These are phyloP conservation scores for Magnolia officinalis DNA, from an alignment of 164 flowering plant species.

Conservation along the genomic window DNA sequence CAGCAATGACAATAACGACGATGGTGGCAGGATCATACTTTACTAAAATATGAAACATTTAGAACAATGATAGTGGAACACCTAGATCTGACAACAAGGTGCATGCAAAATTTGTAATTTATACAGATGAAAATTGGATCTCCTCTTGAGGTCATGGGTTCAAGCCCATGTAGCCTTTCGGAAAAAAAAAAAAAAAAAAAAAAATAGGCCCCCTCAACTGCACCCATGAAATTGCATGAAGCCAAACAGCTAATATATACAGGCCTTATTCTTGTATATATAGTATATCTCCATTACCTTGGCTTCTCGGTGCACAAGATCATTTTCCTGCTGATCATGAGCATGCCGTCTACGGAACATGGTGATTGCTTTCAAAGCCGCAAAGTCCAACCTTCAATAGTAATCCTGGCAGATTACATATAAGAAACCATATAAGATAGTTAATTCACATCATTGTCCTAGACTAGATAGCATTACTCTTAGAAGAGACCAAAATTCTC, in stretches of 20 bases:
- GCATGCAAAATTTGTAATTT: too few relatives aligned
- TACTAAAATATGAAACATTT: too few relatives aligned
- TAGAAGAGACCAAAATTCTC: background rate
- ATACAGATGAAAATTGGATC: too few relatives aligned
- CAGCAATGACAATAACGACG: too few relatives aligned
- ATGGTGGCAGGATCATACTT: too few relatives aligned
- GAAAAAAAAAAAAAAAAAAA: too few relatives aligned
- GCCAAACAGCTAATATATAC: background rate
- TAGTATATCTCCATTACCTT: constrained; percentile 31
- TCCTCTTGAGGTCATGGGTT: too few relatives aligned
- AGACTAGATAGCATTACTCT: background rate
- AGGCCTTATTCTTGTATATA: background rate
- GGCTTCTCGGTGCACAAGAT: constrained; percentile 26
- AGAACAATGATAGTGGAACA: too few relatives aligned
- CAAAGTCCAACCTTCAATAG: constrained; percentile 7
- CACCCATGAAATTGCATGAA: background rate
- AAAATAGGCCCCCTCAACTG: background rate
- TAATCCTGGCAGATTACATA: constrained; percentile 2
- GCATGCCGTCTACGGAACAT: constrained; percentile 57
- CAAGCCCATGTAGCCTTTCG: too few relatives aligned
- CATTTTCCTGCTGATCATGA: constrained; percentile 43
- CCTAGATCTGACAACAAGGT: too few relatives aligned
- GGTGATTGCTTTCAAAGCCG: constrained; percentile 13
- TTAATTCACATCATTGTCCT: background rate
- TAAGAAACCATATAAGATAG: background rate